Evolutionary conservation across 345 rosid species (phyloP), one percentile per base, ranked within the genome.

Genomic region (Eucalyptus guilfoylei): DNA sequence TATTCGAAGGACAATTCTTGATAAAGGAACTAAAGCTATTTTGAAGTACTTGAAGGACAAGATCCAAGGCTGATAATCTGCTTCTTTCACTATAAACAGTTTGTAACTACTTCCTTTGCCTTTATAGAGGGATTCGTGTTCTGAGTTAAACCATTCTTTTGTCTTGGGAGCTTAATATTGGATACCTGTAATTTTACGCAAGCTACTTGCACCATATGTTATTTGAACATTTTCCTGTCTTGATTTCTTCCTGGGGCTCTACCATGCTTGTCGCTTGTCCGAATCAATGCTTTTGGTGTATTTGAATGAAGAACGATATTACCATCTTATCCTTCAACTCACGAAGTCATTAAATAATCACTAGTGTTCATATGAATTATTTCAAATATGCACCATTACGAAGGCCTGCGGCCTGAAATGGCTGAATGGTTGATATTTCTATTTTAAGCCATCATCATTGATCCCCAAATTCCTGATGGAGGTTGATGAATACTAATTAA

Each of bases 1-100:
- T 93, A 96, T 96, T 89, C 93, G 99, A 91, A 97, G 99, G 93
- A 87, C 97, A 62, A 94, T 96, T 90, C 91, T 96, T 80, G 98
- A 96, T 37, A 93, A 93, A 92, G 98, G 99, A 89, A 95, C 99
- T 47, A 97, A 97, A 94, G 97, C 96, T 32, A 92, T 97, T 62
- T 91, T 96, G 91, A 94, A 90, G 87, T 96, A 97, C 92, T 88
- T 97, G 92, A 97, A 93, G 94, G 99, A 96, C 92, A 96, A 91
- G 93, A 85, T 97, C 90, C 97, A 97, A 32, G 94, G 62, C 42
- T 64, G 81, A 87, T 34, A 24, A 45, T 40, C 47, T 55, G 60
- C 37, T 34, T 19, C 67, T 86, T 52, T 40, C 83, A 40, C 83
- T 11, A 6, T 21, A 21, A 6, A 40, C 85, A 40, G 9, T 76